Evolutionary conservation across 202 grass and related monocot genomes (phyloP), one percentile per base, ranked within the genome.

Genomic region (Schoenoplectus triqueter): DNA sequence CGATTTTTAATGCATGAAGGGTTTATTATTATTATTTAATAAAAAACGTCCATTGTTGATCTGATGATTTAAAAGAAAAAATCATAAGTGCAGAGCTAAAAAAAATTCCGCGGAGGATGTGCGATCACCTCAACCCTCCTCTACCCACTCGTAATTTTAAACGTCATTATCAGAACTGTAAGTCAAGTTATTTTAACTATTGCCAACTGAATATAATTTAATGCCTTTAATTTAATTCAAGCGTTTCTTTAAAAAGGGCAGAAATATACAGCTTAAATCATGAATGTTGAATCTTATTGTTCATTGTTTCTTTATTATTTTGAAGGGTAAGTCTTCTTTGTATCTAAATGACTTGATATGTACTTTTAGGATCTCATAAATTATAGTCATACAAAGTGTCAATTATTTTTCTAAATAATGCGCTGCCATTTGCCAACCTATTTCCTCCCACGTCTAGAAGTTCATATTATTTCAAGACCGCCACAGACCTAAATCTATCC

Each of bases 361-460:
- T 17, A 62, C 15, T 62, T 4, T 52, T 52, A 52, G 6, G 45
- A 4, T 4, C 45, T 47, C 5, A 3, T 47, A 47, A 47, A 47
- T 47, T 47, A 47, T 4, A 47, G 45, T 47, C 1, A 52, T 10
- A 52, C 8, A 52, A 10, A 52, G 50, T 15, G 45, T 70, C 17
- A 44, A 47, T 70, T 70, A 62, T 18, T 70, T 6, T 47, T 70
- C 64, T n/a, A 69, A 47, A n/a, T 69, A 70, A 70, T 44, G 67
- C 40, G 7, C 20, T 69, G 39, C 65, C 66, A 69, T 44, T 69
- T 69, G 41, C 67, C 67, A 70, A 45, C 42, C 41, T 46, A 46
- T 70, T 47, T 70, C 67, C 5, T 70, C 67, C 67, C 67, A 70
- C 67, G 67, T 47, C 67, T 70, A 70, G 44, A 70, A 17, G 13